Evolutionary conservation across 2,329 filamentous ascomycete species (phyloP), one percentile per base, ranked within the genome.

Genomic region (Trichoderma semiorbis): DNA sequence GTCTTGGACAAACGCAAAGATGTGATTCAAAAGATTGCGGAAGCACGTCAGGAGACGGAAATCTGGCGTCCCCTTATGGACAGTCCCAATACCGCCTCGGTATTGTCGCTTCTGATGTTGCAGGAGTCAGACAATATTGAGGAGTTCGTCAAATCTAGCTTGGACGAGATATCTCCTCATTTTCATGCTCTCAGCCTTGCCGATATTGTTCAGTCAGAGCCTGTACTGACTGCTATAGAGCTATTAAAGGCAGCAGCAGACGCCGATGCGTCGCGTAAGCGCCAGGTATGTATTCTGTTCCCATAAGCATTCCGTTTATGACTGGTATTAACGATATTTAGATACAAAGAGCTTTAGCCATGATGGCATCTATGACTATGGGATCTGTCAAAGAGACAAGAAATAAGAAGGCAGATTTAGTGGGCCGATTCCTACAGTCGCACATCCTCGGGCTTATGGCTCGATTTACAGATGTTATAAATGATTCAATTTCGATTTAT

Each of bases 401-500:
- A 69, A 82, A 81, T 60, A 88, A 85, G 74, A 87, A 85, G 71
- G 79, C 79, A 2, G 89, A 91, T 72, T 82, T 88, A 1, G 85
- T 97, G 28, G 91, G 90, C 1, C 84, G 88, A 0, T 98, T 97
- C 78, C 88, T 98, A 55, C 91, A 97, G 74, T 88, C 89, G 34
- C 92, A 98, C 79, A 90, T 97, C 39, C 87, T 99, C 7, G 95
- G 94, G 7, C 90, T 98, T 69, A 94, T 98, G 81, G 91, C 93
- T 7, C 88, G 91, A 43, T 90, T 98, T 74, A 93, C 93, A 0
- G 91, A 95, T 69, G 84, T 88, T 11, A 90, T 98, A 72, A 96
- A 95, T 76, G 92, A 93, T 78, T 84, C 86, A 14, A 78, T 81
- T 39, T 83, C 84, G 50, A 82, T 85, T 24, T 85, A 87, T 72